Percentiles rank a stretch among this genome's conserved stretches.
Evolutionary conservation across 441 rosid genomes (phyloP).

Genomic region (Mallotus japonicus): DNA sequence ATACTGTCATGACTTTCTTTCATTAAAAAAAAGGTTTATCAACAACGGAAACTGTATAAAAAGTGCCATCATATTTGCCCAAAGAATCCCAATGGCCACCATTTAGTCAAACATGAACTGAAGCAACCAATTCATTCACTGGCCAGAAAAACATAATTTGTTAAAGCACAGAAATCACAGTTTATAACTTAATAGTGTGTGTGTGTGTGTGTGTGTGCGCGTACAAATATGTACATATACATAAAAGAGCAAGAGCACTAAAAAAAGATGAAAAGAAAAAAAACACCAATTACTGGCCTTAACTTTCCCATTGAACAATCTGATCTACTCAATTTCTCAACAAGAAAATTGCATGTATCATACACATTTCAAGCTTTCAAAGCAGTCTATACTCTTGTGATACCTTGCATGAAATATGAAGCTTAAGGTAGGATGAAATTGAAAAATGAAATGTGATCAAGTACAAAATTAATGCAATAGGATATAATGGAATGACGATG

Average conservation of each 20-base stretch:
- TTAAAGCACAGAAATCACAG: neutral
- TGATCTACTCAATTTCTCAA: neutral
- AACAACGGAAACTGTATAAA: neutral
- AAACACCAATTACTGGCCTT: neutral
- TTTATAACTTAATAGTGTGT: neutral
- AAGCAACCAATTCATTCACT: neutral
- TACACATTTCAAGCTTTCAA: neutral
- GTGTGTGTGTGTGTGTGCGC: too few relatives aligned
- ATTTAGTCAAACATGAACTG: neutral
- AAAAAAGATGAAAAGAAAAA: neutral
- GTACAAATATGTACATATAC: too few relatives aligned
- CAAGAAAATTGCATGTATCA: neutral
- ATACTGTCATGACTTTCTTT: neutral
- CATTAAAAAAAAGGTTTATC: conserved; percentile 18
- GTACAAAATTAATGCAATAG: too few relatives aligned
- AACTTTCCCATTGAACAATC: neutral
- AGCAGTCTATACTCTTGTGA: neutral
- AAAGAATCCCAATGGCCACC: neutral
- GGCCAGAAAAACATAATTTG: neutral
- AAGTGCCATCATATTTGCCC: neutral
- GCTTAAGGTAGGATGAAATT: neutral
- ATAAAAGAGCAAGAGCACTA: too few relatives aligned
- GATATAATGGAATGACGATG: neutral
- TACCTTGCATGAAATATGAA: neutral
- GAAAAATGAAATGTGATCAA: too few relatives aligned